These are phyloP conservation scores for Theobroma cacao DNA, from an alignment of 345 rosid species.

Conservation along the genomic window DNA sequence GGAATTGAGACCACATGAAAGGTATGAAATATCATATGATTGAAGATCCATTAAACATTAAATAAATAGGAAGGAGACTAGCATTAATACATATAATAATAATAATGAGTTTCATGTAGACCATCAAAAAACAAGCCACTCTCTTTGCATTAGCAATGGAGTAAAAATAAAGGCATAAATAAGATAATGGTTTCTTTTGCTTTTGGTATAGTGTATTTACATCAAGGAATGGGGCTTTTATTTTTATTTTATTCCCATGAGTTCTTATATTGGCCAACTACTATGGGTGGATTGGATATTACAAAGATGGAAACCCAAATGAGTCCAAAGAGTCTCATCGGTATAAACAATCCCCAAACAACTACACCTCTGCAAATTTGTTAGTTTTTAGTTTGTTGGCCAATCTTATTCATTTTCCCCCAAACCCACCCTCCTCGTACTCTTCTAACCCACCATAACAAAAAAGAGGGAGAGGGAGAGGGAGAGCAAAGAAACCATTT, in stretches of 20 bases:
- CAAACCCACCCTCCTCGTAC: constrained; percentile 21
- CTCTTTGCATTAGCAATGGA: not conserved
- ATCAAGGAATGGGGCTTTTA: not conserved
- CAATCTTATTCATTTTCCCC: constrained; percentile 28
- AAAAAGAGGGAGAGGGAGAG: not conserved
- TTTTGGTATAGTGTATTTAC: not conserved
- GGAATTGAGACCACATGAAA: constrained; percentile 1
- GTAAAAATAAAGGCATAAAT: not conserved
- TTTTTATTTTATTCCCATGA: too few relatives aligned
- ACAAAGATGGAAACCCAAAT: not conserved
- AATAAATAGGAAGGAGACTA: not conserved
- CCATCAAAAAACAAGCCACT: not conserved
- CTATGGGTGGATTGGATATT: not conserved
- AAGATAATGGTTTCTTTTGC: not conserved
- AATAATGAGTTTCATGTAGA: constrained; percentile 1
- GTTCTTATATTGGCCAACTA: not conserved
- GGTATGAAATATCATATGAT: not conserved
- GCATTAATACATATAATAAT: constrained; percentile 2
- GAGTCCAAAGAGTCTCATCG: constrained; percentile 1
- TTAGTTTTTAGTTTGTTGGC: constrained; percentile 8
- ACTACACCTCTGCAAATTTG: constrained; percentile 7
- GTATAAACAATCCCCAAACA: constrained; percentile 6
- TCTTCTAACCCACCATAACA: constrained; percentile 28
- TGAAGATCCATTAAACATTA: not conserved
- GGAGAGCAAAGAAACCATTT: not conserved